These are phyloP conservation scores for Boletus bicolor DNA, from an alignment of 768 basidiomycete species.

Conservation along the genomic window DNA sequence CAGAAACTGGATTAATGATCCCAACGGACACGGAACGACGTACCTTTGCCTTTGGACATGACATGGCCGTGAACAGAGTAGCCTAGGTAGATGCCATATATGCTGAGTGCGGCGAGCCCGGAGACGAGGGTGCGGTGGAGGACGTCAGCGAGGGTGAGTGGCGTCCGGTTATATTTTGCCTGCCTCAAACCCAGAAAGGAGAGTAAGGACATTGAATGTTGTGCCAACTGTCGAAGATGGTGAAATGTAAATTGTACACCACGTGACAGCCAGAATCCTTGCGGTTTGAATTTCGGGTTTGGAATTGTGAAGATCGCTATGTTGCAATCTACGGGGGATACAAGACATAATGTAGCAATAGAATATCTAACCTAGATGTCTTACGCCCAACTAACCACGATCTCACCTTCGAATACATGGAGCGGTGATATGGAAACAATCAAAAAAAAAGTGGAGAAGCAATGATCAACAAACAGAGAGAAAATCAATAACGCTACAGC, in stretches of 20 bases:
- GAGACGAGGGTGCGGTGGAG: slow-evolving; percentile 31
- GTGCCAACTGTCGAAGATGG: not conserved
- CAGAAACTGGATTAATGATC: not conserved
- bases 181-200: slow-evolving; percentile 27
- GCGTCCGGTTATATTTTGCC: slow-evolving; percentile 20
- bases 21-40: slow-evolving; percentile 7
- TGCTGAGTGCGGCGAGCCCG: slow-evolving; percentile 26
- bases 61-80: slow-evolving; percentile 32
- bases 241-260: not conserved
- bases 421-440: slow-evolving; percentile 6
- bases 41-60: slow-evolving; percentile 32
- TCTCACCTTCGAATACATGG: not conserved
- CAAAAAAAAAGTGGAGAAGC: not conserved
- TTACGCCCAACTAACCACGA: not conserved
- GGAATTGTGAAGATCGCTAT: not conserved
- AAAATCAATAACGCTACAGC: slow-evolving; percentile 32
- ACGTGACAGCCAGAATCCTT: slow-evolving; percentile 3
- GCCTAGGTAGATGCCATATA: slow-evolving; percentile 33
- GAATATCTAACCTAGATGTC: slow-evolving; percentile 8
- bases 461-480: not conserved
- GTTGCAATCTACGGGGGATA: not conserved
- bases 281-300: not conserved
- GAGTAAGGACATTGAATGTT: slow-evolving; percentile 25
- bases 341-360: slow-evolving; percentile 18
- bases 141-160: slow-evolving; percentile 27